phyloP scores from a whole-genome alignment of 2,329 filamentous ascomycete species.

The Meredithiella fracta region DNA sequence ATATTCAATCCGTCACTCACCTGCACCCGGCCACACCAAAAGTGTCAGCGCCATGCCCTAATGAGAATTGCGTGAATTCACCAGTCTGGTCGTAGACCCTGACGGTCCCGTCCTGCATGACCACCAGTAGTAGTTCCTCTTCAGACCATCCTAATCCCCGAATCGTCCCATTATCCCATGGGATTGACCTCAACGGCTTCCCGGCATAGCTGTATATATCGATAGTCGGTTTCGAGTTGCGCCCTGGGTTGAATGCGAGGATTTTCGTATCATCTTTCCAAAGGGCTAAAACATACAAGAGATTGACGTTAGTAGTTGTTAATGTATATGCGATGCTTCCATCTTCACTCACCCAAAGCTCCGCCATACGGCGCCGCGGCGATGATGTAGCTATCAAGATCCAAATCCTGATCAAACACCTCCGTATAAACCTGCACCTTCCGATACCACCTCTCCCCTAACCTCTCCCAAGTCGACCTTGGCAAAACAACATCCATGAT shows the following conservation, averaged over 20 bases:
- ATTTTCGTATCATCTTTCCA: conserved; percentile 80
- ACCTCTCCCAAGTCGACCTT: conserved; percentile 82
- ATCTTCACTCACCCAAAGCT: conserved; percentile 55
- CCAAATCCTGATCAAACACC: conserved; percentile 81
- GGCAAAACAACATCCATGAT: conserved; percentile 44
- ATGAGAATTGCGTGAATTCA: conserved; percentile 85
- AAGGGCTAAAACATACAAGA: conserved; percentile 41
- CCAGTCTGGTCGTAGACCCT: conserved; percentile 84
- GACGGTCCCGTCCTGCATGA: conserved; percentile 79
- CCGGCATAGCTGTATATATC: conserved; percentile 90
- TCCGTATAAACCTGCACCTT: conserved; percentile 86
- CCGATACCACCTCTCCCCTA: conserved; percentile 88
- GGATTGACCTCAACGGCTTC: conserved; percentile 68
- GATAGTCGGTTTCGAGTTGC: conserved; percentile 64
- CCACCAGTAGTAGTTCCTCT: conserved; percentile 76
- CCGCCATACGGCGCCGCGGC: conserved; percentile 85
- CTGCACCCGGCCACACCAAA: conserved; percentile 74
- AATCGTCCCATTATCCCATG: conserved; percentile 82
- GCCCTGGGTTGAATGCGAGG: conserved; percentile 56
- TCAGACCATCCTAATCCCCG: conserved; percentile 91
- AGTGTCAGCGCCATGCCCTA: conserved; percentile 80
- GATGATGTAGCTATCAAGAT: conserved; percentile 88
- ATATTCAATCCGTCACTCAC: conserved; percentile 18
- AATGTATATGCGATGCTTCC: not conserved
- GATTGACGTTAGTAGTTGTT: not conserved